Evolutionary conservation across 306 rosid genomes (phyloP), one percentile per base, ranked within the genome.

Genomic region (Prunus dulcis): DNA sequence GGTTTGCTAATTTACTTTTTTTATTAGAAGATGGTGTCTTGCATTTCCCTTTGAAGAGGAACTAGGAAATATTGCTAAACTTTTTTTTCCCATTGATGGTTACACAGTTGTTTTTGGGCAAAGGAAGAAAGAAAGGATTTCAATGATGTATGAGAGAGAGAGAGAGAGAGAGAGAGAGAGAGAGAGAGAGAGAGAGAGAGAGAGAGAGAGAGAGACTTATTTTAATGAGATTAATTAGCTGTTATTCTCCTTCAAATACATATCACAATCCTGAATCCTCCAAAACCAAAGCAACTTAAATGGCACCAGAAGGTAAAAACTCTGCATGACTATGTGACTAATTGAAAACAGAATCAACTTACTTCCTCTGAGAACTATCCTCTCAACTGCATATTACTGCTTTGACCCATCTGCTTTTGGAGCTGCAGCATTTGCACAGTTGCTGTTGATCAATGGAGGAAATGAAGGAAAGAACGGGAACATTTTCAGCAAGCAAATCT

Each of bases 381-480:
- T 62, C 22, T 15, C 20, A 62, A 15, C n/a, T 9, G 20, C 67
- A 27, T 55, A 55, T 1, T 55, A 58, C 32, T 12, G 64, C 17
- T 23, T 58, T 22, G 64, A 58, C 13, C 64, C 32, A 12, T 15
- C 32, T 4, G 64, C 9, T 12, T 23, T 20, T 23, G 64, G 32
- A 23, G 32, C 34, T 23, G 64, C 64, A 23, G 30, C 67, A 27
- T 4, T 25, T 25, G 28, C 43, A 65, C 83, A 67, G 34, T 3
- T 19, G 10, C 52, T 67, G 13, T 49, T 56, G 19, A 67, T 71
- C 30, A 80, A 34, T 47, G 79, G 25, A 18, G 75, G 70, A 70
- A 74, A 49, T 12, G 9, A 47, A 10, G 57, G 79, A 22, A 51
- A 14, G 2, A 25, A 3, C 0, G 74, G 73, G 68, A 79, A 79